Conservation (phyloP, 441 rosid species). For the Eruca vesicaria region DNA sequence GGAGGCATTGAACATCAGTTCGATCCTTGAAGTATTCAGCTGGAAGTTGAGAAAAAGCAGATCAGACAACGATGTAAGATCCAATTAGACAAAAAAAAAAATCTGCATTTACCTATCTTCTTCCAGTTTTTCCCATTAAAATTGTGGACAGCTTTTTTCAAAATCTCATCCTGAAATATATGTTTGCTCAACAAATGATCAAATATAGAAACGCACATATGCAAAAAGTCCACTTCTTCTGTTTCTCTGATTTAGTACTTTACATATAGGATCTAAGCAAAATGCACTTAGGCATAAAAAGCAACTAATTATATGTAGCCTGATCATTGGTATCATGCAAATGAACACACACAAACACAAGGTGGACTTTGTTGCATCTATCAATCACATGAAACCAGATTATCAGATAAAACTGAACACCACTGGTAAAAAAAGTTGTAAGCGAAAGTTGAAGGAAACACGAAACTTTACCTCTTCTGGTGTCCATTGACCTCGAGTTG, state of each 20-base stretch:
- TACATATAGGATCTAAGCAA: neutral
- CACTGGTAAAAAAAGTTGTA: neutral
- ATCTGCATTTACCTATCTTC: slow-evolving; percentile 93
- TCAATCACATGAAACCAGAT: neutral
- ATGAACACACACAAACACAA: neutral
- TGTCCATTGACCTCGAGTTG: slow-evolving; percentile 99
- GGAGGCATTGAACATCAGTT: slow-evolving; percentile 98
- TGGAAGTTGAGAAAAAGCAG: slow-evolving; percentile 41
- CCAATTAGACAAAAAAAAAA: slow-evolving; percentile 3
- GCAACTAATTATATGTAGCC: neutral
- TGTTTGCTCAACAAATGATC: neutral
- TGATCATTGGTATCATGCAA: slow-evolving; percentile 5
- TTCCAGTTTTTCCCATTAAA: slow-evolving; percentile 99
- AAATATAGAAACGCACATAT: neutral
- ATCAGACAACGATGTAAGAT: slow-evolving; percentile 32
- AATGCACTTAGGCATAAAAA: neutral
- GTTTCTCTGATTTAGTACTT: neutral
- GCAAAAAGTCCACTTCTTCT: neutral
- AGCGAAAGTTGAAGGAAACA: slow-evolving; percentile 4
- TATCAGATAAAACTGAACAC: neutral
- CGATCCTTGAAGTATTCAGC: slow-evolving; percentile 99
- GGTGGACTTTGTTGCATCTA: neutral
- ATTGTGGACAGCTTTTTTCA: slow-evolving; percentile 86
- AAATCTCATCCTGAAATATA: slow-evolving; percentile 76
- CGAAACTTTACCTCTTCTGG: slow-evolving; percentile 75